A percentile compares a stretch with the other conserved stretches of the same genome.
phyloP scores from a whole-genome alignment of 228 moss, liverwort and hornwort genomes.

The Sphagnum fallax region DNA sequence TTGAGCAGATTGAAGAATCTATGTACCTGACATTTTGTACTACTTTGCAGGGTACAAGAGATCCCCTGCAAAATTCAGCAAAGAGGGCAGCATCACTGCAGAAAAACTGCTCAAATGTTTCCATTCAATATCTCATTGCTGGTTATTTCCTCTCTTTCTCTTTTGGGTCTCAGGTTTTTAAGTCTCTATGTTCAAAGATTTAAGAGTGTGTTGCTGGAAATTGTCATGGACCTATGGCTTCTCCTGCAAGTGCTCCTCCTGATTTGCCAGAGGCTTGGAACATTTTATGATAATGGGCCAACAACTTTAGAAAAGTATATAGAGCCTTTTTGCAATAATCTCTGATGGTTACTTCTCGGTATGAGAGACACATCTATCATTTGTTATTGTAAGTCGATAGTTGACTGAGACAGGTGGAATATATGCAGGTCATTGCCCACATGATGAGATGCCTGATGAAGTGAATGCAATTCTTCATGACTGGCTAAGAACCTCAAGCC shows the following conservation, averaged over 20 bases:
- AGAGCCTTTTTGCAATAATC: too few species aligned
- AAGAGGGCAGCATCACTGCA: conserved; percentile 71
- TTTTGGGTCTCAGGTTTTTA: background rate
- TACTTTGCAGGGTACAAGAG: conserved; percentile 62
- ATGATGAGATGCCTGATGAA: conserved; percentile 92
- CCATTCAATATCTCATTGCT: conserved; percentile 75
- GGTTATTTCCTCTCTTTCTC: conserved; percentile 20
- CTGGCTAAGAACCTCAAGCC: conserved; percentile 27
- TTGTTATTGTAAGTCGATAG: too few species aligned
- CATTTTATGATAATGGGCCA: too few species aligned
- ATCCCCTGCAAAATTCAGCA: conserved; percentile 83
- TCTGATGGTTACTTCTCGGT: too few species aligned
- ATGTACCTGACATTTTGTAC: too few species aligned
- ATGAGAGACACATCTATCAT: too few species aligned
- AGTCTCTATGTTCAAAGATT: background rate
- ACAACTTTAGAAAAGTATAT: too few species aligned
- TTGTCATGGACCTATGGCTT: too few species aligned
- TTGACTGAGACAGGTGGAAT: too few species aligned
- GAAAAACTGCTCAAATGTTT: conserved; percentile 64
- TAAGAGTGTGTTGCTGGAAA: too few species aligned
- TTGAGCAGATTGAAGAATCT: background rate
- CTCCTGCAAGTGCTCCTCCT: too few species aligned
- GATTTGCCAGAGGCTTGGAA: too few species aligned
- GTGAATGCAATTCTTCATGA: conserved; percentile 64
- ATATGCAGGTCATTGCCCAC: conserved; percentile 75